phyloP scores from a whole-genome alignment of 768 basidiomycete species.

The Crepidotus variabilis region DNA sequence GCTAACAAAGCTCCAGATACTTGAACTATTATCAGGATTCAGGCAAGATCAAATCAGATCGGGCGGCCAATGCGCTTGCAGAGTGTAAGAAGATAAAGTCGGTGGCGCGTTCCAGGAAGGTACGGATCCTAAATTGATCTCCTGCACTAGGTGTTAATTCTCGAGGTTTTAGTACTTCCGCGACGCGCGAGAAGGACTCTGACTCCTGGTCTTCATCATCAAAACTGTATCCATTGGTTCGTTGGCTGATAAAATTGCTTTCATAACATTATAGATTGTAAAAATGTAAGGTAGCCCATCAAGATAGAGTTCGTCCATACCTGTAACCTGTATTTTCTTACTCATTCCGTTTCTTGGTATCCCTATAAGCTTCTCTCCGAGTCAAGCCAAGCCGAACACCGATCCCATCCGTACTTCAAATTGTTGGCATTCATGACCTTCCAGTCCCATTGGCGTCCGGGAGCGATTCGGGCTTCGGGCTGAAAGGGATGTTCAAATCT shows the following conservation, averaged over 20 bases:
- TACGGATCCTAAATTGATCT: background rate
- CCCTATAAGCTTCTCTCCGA: background rate
- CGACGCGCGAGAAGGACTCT: background rate
- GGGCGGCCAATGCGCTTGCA: constrained; percentile 49
- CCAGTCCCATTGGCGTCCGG: background rate
- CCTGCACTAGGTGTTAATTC: background rate
- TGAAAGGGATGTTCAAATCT: background rate
- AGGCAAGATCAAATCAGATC: constrained; percentile 45
- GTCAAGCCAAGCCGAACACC: background rate
- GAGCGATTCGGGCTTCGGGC: background rate
- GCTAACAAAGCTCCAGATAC: constrained; percentile 40
- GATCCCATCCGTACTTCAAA: background rate
- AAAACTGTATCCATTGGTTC: background rate
- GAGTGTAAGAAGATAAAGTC: constrained; percentile 68
- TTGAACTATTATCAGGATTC: constrained; percentile 53
- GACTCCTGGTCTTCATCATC: background rate
- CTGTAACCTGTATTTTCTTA: background rate
- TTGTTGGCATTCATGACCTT: background rate
- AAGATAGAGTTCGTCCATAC: too few species aligned
- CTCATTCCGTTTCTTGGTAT: background rate
- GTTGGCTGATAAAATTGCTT: background rate
- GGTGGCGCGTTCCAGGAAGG: constrained; percentile 28
- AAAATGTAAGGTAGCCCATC: too few species aligned
- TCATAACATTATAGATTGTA: background rate
- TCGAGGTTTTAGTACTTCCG: background rate